Conservation (phyloP, 108 stramenopile genomes). For the Cyclotella cryptica region DNA sequence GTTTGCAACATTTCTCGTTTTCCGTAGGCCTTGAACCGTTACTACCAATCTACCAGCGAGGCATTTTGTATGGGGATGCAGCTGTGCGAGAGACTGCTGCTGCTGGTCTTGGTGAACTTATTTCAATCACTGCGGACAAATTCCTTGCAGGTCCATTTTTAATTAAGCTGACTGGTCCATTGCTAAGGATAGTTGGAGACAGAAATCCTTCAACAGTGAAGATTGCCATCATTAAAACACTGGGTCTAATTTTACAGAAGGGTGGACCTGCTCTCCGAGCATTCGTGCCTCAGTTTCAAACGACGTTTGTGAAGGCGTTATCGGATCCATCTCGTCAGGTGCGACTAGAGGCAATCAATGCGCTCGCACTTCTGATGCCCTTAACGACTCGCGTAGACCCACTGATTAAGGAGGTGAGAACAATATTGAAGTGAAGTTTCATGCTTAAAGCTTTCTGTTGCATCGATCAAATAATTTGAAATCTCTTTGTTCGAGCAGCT, state of each 20-base stretch:
- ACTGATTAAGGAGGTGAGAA: constrained; percentile 76
- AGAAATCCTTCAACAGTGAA: constrained; percentile 93
- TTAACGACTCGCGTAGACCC: constrained; percentile 92
- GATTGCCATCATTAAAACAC: constrained; percentile 90
- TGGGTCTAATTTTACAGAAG: constrained; percentile 90
- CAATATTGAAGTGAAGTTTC: no score
- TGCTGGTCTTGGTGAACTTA: constrained; percentile 94
- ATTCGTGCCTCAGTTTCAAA: constrained; percentile 99
- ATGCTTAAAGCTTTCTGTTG: no score
- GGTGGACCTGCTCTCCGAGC: constrained; percentile 94
- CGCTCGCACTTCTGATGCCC: constrained; percentile 90
- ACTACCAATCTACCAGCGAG: constrained; percentile 96
- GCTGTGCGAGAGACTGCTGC: constrained; percentile 89
- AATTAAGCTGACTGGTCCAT: constrained; percentile 97
- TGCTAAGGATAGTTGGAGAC: constrained; percentile 98
- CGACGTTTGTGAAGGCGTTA: constrained; percentile 98
- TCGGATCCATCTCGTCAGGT: constrained; percentile 92
- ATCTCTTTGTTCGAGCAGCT: constrained; percentile 36
- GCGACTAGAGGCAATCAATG: constrained; percentile 82
- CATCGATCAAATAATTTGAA: no score
- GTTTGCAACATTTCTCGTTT: constrained; percentile 6
- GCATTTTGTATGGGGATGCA: constrained; percentile 92
- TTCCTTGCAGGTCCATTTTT: constrained; percentile 90
- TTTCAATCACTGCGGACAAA: constrained; percentile 86
- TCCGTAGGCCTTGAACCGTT: constrained; percentile 92